A percentile compares a stretch with the other conserved stretches of the same genome.
Evolutionary conservation across 805 yeast genomes (phyloP).

Genomic region (Gaillardinia entomophila): DNA sequence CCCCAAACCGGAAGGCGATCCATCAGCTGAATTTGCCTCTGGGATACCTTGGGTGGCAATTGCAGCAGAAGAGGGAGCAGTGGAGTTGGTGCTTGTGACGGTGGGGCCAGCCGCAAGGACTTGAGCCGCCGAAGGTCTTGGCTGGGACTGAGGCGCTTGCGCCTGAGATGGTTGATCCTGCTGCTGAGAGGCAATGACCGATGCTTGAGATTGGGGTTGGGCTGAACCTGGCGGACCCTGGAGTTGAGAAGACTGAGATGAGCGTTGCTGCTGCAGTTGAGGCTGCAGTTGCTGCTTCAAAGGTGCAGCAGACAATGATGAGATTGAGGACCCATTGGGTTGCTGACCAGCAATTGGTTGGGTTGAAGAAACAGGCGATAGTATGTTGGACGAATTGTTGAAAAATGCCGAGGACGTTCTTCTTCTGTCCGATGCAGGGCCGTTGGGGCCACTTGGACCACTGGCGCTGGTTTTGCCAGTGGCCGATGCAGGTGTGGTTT

Average conservation of each 20-base stretch:
- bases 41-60: constrained; percentile 5
- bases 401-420: constrained; percentile 52
- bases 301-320: constrained; percentile 7
- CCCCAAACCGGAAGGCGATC: constrained; percentile 6
- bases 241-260: background rate
- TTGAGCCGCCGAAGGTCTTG: constrained; percentile 12
- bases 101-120: background rate
- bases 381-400: constrained; percentile 18
- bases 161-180: constrained; percentile 2
- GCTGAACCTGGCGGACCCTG: constrained; percentile 3
- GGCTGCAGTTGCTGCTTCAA: constrained; percentile 4
- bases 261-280: constrained; percentile 1
- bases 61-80: constrained; percentile 4
- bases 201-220: constrained; percentile 6
- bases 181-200: constrained; percentile 3
- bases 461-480: constrained; percentile 4
- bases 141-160: background rate
- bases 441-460: background rate
- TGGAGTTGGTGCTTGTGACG: constrained; percentile 7
- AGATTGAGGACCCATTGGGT: constrained; percentile 15
- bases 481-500: constrained; percentile 1
- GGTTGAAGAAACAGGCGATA: constrained; percentile 8
- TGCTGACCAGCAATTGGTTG: constrained; percentile 7
- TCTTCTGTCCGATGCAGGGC: constrained; percentile 32
- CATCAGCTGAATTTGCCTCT: constrained; percentile 4